Base-by-base conservation (phyloP, 768 basidiomycete species). In the Amanita inopinata region DNA sequence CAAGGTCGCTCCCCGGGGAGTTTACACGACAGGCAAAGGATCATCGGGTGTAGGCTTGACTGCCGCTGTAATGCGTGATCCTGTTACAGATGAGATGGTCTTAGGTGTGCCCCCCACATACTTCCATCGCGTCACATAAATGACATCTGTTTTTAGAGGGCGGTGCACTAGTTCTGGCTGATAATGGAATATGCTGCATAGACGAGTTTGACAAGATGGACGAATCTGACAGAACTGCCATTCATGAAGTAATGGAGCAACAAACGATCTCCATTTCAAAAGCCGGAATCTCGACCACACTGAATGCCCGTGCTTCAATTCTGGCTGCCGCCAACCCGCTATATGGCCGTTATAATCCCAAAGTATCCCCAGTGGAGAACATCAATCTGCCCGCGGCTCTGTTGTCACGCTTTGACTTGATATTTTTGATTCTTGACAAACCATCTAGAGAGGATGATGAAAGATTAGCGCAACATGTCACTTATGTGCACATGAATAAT, bases 181-280 rank as follows among this genome's bases (percentile, higher is more conserved):
- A 99, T 61, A 99, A 99, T 51, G 96, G 96, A 20, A 99, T 99
- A 55, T 97, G 93, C 67, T 98, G 94, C 61, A 99, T 99, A 49
- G 96, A 99, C 52, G 96, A 99, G 59, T 99, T 99, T 57, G 96
- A 99, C 68, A 98, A 99, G 61, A 99, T 99, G 96, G 96, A 98
- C 51, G 96, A 99, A 64, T 61, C 89, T 0, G 96, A 98, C 60
- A 73, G 96, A 51, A 98, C 96, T 2, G 90, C 96, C 10, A 98
- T 99, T 48, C 96, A 99, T 65, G 96, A 99, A 73, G 96, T 99
- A 47, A 99, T 99, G 96, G 94, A 98, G 64, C 96, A 98, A 61
- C 96, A 99, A 65, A 99, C 96, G 0, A 97, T 99, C 44, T 98
- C 94, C 2, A 99, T 99, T 49, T 96, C 96, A 32, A 99, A 98